Percentiles rank a stretch among this genome's conserved stretches.
These are phyloP conservation scores for Saccharomyces jurei DNA, from an alignment of 805 yeast genomes.

Conservation along the genomic window DNA sequence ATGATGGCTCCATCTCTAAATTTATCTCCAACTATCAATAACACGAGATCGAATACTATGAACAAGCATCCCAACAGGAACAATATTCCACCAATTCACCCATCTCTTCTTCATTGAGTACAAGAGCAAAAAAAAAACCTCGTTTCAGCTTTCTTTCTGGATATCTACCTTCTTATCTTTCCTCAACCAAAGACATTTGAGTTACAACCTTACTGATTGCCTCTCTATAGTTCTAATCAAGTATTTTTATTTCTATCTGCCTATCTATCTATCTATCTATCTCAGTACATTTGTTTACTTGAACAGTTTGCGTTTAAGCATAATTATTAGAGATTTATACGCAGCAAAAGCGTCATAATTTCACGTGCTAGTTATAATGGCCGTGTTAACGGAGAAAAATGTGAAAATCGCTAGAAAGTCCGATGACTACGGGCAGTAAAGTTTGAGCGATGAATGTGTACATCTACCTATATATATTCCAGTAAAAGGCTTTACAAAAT, in stretches of 20 bases:
- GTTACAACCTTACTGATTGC: not conserved
- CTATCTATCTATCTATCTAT: not conserved
- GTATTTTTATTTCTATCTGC: not conserved
- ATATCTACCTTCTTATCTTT: not conserved
- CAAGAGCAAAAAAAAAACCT: not conserved
- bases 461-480: not conserved
- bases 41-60: not conserved
- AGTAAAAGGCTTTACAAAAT: not conserved
- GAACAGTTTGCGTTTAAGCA: not conserved
- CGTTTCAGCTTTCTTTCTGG: not conserved
- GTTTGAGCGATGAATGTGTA: not conserved
- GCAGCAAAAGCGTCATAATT: not conserved
- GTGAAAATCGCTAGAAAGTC: not conserved
- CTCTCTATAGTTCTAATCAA: not conserved
- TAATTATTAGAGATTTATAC: not conserved
- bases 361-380: not conserved
- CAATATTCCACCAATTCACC: conserved; percentile 16
- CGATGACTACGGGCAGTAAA: not conserved
- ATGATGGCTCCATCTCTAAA: not conserved
- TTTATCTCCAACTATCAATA: not conserved
- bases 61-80: not conserved
- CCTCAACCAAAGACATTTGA: not conserved
- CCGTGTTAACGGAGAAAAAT: not conserved
- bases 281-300: not conserved
- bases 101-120: conserved; percentile 11